Conservation (phyloP, 2,329 filamentous ascomycete species). For the Ceratocystis albifundus region DNA sequence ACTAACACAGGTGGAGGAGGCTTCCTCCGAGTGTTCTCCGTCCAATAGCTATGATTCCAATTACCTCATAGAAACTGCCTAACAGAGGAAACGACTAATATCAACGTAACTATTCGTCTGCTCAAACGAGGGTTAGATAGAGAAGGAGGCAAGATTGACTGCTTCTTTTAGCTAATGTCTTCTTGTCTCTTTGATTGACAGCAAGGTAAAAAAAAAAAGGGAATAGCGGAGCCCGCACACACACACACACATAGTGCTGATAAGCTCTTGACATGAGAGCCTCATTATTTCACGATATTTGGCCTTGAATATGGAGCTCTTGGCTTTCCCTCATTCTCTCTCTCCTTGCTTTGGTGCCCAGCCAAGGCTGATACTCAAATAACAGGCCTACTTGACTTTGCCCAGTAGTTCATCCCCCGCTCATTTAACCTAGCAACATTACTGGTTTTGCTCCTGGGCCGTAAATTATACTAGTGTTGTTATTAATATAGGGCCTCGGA, state of each 20-base stretch:
- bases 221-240: not conserved
- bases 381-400: not conserved
- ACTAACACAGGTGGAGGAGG: not conserved
- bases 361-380: not conserved
- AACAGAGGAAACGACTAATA: not conserved
- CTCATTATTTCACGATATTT: not conserved
- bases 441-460: not conserved
- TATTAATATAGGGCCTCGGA: not conserved
- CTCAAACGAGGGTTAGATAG: not conserved
- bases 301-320: not conserved
- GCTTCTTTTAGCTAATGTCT: conserved; percentile 2
- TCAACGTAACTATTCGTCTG: not conserved
- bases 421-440: not conserved
- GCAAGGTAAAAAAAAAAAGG: not conserved
- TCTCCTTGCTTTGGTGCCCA: not conserved
- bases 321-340: not conserved
- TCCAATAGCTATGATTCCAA: conserved; percentile 9
- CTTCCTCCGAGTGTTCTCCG: not conserved
- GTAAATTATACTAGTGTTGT: not conserved
- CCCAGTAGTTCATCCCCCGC: not conserved
- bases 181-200: not conserved
- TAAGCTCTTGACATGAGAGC: not conserved
- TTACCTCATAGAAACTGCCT: conserved; percentile 10
- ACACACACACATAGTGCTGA: too few relatives aligned
- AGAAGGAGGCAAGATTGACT: not conserved